Conservation (phyloP, 441 rosid species). For the Mallotus japonicus region DNA sequence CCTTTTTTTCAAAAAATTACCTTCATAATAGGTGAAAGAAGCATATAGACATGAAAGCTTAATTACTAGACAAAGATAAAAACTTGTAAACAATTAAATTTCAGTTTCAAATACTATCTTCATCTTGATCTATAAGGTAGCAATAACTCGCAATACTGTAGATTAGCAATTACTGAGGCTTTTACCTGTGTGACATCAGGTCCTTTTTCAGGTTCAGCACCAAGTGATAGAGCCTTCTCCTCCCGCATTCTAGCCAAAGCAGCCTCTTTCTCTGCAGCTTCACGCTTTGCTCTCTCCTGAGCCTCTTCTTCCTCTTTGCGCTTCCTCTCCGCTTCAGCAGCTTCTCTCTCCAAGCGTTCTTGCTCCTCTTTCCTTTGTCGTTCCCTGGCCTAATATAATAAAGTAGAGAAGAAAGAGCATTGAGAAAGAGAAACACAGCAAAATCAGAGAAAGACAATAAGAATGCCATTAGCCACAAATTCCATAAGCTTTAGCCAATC, state of each 20-base stretch:
- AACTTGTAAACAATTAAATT: no score
- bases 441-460: neutral
- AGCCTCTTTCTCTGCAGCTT: constrained; percentile 87
- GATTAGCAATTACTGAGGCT: neutral
- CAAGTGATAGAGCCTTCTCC: constrained; percentile 83
- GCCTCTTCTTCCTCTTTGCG: constrained; percentile 90
- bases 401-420: neutral
- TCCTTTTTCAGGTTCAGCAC: constrained; percentile 88
- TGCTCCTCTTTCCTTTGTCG: constrained; percentile 76
- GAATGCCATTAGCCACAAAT: neutral
- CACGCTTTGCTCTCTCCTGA: constrained; percentile 65
- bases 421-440: no score
- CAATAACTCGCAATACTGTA: no score
- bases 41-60: no score
- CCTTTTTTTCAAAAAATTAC: no score
- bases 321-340: constrained; percentile 89
- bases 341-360: constrained; percentile 81
- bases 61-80: no score
- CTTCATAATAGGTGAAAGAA: no score
- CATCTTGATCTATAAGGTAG: no score
- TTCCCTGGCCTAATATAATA: constrained; percentile 73
- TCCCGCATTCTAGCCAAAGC: constrained; percentile 67
- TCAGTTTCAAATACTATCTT: no score
- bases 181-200: constrained; percentile 81
- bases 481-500: neutral